These are phyloP conservation scores for Vitis cinerea DNA, from an alignment of 164 flowering plant species.

Conservation along the genomic window DNA sequence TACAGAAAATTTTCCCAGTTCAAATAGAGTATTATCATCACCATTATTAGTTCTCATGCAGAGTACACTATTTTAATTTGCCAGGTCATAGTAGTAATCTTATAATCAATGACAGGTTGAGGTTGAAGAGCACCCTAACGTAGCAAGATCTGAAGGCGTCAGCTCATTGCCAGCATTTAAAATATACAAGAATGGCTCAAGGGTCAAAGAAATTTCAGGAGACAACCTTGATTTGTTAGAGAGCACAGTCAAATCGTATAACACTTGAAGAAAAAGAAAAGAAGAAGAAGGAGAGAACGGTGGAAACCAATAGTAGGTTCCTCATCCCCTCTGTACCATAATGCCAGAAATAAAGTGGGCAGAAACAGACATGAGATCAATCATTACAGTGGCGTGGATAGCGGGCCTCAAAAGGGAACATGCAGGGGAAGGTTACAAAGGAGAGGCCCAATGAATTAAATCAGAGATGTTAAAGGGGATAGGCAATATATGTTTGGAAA, in stretches of 20 bases:
- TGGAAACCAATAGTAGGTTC: background rate
- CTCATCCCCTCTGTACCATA: background rate
- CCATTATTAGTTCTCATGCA: too few species aligned
- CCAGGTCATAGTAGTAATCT: conserved; percentile 29
- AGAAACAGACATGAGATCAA: too few species aligned
- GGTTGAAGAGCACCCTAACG: too few species aligned
- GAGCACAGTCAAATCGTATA: conserved; percentile 34
- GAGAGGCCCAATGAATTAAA: too few species aligned
- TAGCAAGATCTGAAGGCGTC: too few species aligned
- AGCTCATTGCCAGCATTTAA: conserved; percentile 34
- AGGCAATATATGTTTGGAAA: too few species aligned
- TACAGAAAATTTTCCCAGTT: background rate
- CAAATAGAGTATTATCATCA: background rate
- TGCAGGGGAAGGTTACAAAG: too few species aligned
- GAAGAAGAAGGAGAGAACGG: background rate
- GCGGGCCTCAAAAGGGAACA: too few species aligned
- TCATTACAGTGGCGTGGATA: too few species aligned
- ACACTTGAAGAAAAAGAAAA: conserved; percentile 1
- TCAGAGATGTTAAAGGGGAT: too few species aligned
- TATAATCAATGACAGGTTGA: conserved; percentile 28
- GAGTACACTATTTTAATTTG: background rate
- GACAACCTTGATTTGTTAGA: conserved; percentile 34
- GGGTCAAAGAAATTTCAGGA: conserved; percentile 33
- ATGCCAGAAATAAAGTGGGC: too few species aligned
- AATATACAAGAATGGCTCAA: conserved; percentile 43